phyloP scores from a whole-genome alignment of 352 stramenopile species.

The Phytopythium ostracodes region DNA sequence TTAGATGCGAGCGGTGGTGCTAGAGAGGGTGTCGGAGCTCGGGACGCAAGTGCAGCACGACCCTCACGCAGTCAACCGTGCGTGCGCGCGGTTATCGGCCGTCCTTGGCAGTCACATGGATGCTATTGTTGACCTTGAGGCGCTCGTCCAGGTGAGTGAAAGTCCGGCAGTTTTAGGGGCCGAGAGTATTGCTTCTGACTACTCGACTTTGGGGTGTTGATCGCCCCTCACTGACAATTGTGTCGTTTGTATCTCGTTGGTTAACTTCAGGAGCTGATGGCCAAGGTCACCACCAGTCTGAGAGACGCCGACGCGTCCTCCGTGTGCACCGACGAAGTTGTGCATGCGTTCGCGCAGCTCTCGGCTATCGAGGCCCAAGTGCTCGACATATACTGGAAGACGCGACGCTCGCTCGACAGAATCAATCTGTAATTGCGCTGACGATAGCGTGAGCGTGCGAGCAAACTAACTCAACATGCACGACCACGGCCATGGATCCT shows the following conservation, averaged over 20 bases:
- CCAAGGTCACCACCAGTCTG: conserved; percentile 26
- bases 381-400: conserved; percentile 55
- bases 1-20: conserved; percentile 55
- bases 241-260: background rate
- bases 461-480: conserved; percentile 9
- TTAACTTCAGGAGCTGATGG: conserved; percentile 24
- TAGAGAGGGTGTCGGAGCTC: conserved; percentile 9
- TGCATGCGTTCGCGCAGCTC: conserved; percentile 35
- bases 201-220: background rate
- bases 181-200: background rate
- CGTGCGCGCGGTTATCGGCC: background rate
- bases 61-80: background rate
- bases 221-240: conserved; percentile 1
- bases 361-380: conserved; percentile 36
- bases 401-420: conserved; percentile 34
- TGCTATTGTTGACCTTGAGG: background rate
- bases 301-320: conserved; percentile 20
- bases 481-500: background rate
- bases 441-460: background rate
- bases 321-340: conserved; percentile 41
- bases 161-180: background rate
- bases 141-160: background rate
- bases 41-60: background rate
- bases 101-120: background rate
- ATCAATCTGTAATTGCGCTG: conserved; percentile 27